Conservation (phyloP, 257 asterid species). For the Solanum commersonii region DNA sequence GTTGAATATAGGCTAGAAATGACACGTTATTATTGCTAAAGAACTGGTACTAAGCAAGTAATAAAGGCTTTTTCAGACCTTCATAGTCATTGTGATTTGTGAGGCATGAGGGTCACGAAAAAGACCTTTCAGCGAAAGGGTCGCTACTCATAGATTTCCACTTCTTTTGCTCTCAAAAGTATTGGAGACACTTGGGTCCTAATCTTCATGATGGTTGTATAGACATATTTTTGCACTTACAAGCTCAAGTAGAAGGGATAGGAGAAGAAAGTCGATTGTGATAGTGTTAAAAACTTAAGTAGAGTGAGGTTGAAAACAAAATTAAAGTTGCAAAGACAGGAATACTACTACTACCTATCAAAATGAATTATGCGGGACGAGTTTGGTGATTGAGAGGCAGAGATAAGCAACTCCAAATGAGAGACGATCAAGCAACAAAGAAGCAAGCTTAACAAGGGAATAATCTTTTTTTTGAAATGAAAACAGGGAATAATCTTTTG, state of each 20-base stretch:
- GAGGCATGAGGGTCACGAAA: neutral
- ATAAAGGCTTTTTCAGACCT: neutral
- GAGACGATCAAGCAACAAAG: neutral
- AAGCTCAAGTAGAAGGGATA: neutral
- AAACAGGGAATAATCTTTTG: neutral
- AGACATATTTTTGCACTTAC: neutral
- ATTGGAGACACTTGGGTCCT: neutral
- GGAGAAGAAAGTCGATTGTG: neutral
- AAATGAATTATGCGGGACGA: neutral
- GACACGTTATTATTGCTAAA: neutral
- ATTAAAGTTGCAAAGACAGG: neutral
- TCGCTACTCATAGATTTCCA: neutral
- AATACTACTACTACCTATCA: neutral
- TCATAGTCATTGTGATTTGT: neutral
- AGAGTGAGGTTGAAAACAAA: neutral
- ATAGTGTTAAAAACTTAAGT: neutral
- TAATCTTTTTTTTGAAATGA: neutral
- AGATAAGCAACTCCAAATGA: neutral
- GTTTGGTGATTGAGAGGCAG: neutral
- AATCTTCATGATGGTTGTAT: neutral
- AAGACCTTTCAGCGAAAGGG: neutral
- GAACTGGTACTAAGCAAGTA: neutral
- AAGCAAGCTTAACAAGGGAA: neutral
- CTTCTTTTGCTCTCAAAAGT: neutral
- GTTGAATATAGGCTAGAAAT: neutral